Base-by-base conservation (phyloP, 768 basidiomycete genomes). In the Serpula lacrymans region DNA sequence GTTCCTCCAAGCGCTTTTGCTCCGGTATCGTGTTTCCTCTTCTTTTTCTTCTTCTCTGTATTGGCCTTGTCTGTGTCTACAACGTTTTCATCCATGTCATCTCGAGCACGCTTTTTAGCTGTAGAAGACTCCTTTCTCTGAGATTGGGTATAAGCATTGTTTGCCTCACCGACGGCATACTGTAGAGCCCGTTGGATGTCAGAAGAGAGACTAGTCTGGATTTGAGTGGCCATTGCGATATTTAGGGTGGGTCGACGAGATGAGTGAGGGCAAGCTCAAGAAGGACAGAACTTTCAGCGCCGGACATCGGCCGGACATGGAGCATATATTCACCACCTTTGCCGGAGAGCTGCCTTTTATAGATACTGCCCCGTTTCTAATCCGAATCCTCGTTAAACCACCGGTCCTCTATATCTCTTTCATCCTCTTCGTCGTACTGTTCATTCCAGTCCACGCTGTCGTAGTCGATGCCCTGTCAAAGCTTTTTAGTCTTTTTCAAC, bases 361-460 rank as follows among this genome's bases (percentile, higher is more conserved):
- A 32, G n/a, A 28, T 28, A 43, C 36, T 45, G 35, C 33, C 34
- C 16, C 14, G 34, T 43, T 49, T 35, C 10, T 54, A 56, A 33
- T 70, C 69, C 17, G 82, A 78, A 35, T 82, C 81, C 17, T 81
- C 76, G 34, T 85, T 78, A 60, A 88, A 88, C 80, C 87, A 88
- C 16, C 70, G 66, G 22, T 85, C 84, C 58, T 87, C 77, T 9
- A 67, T 70, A 22, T 81, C 80, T 48, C 74, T 61, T 42, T 83
- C 82, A 43, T 73, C 65, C 14, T 78, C 75, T 16, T 46, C 59
- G 50, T 84, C 84, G 62, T 83, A 72, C 28, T 65, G 67, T 41
- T 89, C 87, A 51, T 79, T 77, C 85, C 87, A 89, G 54, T 89
- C 87, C 7, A 84, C 72, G 37, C 57, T 55, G 44, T 84, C 83